Conservation (phyloP, 2,329 filamentous ascomycete species). For the Hypoxylon sp. region DNA sequence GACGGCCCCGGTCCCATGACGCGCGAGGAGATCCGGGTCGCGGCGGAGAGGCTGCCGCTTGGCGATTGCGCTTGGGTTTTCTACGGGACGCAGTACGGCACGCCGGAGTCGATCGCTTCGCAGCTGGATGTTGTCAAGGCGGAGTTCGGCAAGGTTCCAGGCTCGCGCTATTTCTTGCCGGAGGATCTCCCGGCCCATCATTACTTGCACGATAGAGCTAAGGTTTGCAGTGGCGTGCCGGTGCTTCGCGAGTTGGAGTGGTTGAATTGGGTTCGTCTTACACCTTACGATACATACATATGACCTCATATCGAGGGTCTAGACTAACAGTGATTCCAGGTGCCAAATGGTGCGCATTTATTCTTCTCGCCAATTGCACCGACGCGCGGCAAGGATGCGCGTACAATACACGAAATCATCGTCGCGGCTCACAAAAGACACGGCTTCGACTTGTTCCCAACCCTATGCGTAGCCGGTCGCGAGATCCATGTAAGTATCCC, state of each 20-base stretch:
- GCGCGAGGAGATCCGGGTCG: slow-evolving; percentile 43
- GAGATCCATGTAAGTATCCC: slow-evolving; percentile 57
- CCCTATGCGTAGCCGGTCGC: slow-evolving; percentile 59
- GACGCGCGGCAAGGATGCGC: slow-evolving; percentile 57
- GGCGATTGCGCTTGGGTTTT: slow-evolving; percentile 59
- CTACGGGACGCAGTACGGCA: slow-evolving; percentile 57
- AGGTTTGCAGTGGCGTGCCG: slow-evolving; percentile 49
- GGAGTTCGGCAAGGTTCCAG: slow-evolving; percentile 53
- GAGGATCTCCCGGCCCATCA: slow-evolving; percentile 51
- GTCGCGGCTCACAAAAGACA: slow-evolving; percentile 49
- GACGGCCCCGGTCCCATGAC: slow-evolving; percentile 42
- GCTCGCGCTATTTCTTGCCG: slow-evolving; percentile 54
- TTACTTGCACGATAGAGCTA: slow-evolving; percentile 49
- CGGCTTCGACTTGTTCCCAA: slow-evolving; percentile 60
- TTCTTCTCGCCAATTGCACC: slow-evolving; percentile 63
- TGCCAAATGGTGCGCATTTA: slow-evolving; percentile 60
- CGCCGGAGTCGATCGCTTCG: slow-evolving; percentile 42
- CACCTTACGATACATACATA: too few species aligned
- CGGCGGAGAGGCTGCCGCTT: slow-evolving; percentile 50
- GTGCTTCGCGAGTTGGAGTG: slow-evolving; percentile 51
- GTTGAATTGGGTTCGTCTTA: slow-evolving; percentile 60
- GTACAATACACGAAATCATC: slow-evolving; percentile 53
- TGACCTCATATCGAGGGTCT: too few species aligned
- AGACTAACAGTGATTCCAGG: too few species aligned
- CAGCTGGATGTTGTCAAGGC: slow-evolving; percentile 53